Evolutionary conservation across 768 basidiomycete genomes (phyloP), one percentile per base, ranked within the genome.

Genomic region (Phlebiopsis flavidoalba): DNA sequence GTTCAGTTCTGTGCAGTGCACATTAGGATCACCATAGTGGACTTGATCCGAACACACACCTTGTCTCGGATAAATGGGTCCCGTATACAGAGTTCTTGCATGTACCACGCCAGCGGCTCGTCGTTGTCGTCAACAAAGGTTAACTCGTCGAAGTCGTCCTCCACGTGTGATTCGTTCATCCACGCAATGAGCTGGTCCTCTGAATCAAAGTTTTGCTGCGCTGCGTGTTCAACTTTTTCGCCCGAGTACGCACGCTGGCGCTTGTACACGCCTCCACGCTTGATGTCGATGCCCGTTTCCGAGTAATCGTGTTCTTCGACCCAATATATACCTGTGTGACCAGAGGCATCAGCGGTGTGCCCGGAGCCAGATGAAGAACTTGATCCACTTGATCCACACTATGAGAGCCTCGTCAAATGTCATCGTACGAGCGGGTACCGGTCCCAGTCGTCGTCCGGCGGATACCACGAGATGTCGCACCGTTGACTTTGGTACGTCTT

Each of bases 261-360:
- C n/a, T n/a, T 3, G n/a, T 33, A 31, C 15, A 53, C 14, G 2
- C 52, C 52, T 5, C 52, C 52, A 12, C 31, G 33, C n/a, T 35
- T 31, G 14, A 53, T 53, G 52, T 53, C 52, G 17, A 53, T 53
- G 33, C 17, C 33, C 17, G 31, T 35, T n/a, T 36, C 33, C 5
- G 10, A 1, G 12, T 53, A 53, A 5, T 3, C 5, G 21, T 53
- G 52, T 35, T 74, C 72, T 26, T 69, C 12, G 6, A 68, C 75
- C 80, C 80, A 85, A 65, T 76, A n/a, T n/a, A n/a, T n/a, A 83
- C 35, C 83, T 84, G 61, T 11, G 24, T 8, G 11, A 10, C 22
- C 14, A 31, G 5, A 17, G 17, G 14, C 36, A 35, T 37, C 26
- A 37, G 24, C 50, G 26, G 26, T 11, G 1, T 31, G 24, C 50